These are phyloP conservation scores for Periconia macrospinosa DNA, from an alignment of 2,329 filamentous ascomycete species.

Conservation along the genomic window DNA sequence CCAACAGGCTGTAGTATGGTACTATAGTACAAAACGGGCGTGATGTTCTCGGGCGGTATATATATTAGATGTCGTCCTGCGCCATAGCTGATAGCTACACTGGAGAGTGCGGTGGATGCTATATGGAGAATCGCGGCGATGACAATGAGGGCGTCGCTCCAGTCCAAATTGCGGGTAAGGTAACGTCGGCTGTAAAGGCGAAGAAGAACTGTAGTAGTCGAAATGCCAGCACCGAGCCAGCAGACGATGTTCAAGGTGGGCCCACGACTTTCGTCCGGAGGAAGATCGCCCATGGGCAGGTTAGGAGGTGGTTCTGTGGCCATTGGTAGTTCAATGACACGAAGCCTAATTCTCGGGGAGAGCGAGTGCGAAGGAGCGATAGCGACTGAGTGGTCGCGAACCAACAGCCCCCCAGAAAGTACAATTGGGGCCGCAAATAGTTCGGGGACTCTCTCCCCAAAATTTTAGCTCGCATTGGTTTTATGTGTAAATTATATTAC, in stretches of 20 bases:
- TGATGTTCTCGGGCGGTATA: background rate
- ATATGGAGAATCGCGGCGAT: background rate
- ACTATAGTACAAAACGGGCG: background rate
- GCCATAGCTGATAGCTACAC: conserved; percentile 1
- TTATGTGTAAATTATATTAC: no score
- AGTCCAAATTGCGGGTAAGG: background rate
- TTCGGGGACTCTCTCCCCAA: no score
- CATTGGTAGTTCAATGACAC: no score
- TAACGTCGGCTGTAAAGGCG: conserved; percentile 2
- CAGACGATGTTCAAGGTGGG: conserved; percentile 4
- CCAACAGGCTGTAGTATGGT: background rate
- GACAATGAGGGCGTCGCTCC: conserved; percentile 4
- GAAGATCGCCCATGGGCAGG: background rate
- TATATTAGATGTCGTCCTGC: background rate
- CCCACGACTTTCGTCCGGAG: conserved; percentile 2
- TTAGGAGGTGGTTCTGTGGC: no score
- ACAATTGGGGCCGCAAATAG: no score
- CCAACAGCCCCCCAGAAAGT: no score
- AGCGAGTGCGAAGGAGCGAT: no score
- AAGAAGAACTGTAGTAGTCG: background rate
- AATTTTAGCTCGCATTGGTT: no score
- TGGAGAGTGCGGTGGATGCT: background rate
- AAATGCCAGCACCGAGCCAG: background rate
- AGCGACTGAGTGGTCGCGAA: no score
- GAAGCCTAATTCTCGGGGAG: no score